A percentile compares a stretch with the other conserved stretches of the same genome.
Conservation (phyloP, 306 rosid species). For the Hylodesmum podocarpum region DNA sequence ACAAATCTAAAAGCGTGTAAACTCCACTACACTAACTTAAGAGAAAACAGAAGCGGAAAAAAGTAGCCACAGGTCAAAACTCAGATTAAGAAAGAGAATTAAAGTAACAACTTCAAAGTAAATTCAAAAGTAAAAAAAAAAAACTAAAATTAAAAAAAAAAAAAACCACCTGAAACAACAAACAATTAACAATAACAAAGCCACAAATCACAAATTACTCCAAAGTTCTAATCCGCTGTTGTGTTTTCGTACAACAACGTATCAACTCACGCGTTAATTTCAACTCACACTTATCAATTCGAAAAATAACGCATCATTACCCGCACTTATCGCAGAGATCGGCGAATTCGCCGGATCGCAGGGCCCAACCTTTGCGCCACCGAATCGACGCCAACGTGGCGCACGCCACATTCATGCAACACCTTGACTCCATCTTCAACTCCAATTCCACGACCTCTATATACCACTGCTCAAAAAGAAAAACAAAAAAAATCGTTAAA, state of each 20-base stretch:
- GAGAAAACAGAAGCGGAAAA: neutral
- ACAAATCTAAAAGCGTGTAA: neutral
- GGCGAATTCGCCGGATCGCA: constrained; percentile 94
- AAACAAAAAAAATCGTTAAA: constrained; percentile 12
- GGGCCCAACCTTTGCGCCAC: constrained; percentile 91
- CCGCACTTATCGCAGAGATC: constrained; percentile 94
- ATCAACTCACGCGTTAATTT: constrained; percentile 9
- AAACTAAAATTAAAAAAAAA: neutral
- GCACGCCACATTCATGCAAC: constrained; percentile 79
- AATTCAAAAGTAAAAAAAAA: neutral
- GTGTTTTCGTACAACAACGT: constrained; percentile 13
- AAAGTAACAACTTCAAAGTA: constrained; percentile 1
- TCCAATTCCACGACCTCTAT: constrained; percentile 42
- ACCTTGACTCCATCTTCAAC: constrained; percentile 65
- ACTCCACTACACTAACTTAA: constrained; percentile 13
- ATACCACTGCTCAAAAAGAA: constrained; percentile 19
- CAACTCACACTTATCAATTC: constrained; percentile 13
- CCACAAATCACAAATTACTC: constrained; percentile 12
- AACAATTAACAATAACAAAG: neutral
- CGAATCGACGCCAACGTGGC: constrained; percentile 58
- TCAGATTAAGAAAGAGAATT: constrained; percentile 16
- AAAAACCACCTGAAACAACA: neutral
- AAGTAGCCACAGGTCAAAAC: constrained; percentile 20
- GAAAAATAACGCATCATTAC: constrained; percentile 45
- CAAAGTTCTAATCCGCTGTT: constrained; percentile 18